Evolutionary conservation across 2,329 filamentous ascomycete species (phyloP).

Genomic region (Xylariaceae sp.): DNA sequence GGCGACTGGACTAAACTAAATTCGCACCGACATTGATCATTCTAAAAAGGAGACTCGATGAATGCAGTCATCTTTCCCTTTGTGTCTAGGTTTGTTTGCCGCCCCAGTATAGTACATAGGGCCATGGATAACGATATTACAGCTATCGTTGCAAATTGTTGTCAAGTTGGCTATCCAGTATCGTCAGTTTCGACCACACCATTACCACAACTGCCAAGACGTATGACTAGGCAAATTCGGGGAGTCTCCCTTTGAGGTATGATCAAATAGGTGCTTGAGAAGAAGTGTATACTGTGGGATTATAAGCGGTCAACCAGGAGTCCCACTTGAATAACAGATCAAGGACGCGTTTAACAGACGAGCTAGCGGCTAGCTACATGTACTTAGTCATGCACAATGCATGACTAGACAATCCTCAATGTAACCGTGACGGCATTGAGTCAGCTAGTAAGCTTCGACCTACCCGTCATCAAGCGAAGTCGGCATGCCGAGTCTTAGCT

Average conservation of each 20-base stretch:
- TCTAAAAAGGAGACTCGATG: too few relatives aligned
- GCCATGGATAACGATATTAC: too few relatives aligned
- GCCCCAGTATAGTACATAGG: too few relatives aligned
- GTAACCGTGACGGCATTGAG: background rate
- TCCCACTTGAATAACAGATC: background rate
- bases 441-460: background rate
- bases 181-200: too few relatives aligned
- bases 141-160: too few relatives aligned
- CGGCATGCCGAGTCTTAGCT: slow-evolving; percentile 1
- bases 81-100: too few relatives aligned
- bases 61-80: too few relatives aligned
- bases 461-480: background rate
- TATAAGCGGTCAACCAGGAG: background rate
- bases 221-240: too few relatives aligned
- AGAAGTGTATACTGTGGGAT: background rate
- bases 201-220: too few relatives aligned
- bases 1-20: background rate
- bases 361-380: background rate
- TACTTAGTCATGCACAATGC: background rate
- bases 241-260: too few relatives aligned
- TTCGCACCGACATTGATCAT: too few relatives aligned
- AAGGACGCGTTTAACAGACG: background rate
- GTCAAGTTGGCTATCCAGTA: too few relatives aligned
- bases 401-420: background rate
- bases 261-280: background rate